A percentile compares a stretch with the other conserved stretches of the same genome.
Conservation (phyloP, 176 grass and related monocot genomes). For the Carex scoparia region DNA sequence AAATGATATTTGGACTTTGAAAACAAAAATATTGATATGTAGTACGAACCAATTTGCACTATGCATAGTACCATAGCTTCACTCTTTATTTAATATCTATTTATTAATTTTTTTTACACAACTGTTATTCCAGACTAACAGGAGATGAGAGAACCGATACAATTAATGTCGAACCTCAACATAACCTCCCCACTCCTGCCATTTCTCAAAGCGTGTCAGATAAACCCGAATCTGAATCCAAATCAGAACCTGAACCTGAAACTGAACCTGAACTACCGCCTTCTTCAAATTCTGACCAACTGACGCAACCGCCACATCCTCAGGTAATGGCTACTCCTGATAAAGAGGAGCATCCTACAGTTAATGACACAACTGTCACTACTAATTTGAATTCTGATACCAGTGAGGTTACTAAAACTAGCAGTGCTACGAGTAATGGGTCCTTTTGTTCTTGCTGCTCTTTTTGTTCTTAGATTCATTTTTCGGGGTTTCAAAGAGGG, state of each 20-base stretch:
- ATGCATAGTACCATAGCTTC: no score
- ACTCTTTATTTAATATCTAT: neutral
- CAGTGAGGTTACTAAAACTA: neutral
- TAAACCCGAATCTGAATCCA: neutral
- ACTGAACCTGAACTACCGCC: neutral
- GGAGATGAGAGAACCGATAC: constrained; percentile 4
- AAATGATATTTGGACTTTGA: no score
- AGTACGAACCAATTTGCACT: no score
- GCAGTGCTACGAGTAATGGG: neutral
- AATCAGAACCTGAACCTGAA: neutral
- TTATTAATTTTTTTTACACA: neutral
- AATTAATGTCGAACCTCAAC: neutral
- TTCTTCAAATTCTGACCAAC: neutral
- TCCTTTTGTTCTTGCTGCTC: constrained; percentile 14
- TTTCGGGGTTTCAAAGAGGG: neutral
- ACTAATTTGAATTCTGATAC: neutral
- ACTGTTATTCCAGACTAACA: constrained; percentile 10
- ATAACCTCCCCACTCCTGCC: neutral
- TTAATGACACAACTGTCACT: neutral
- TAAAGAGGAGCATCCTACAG: neutral
- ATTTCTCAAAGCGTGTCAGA: neutral
- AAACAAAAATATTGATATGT: no score
- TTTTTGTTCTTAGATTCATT: neutral
- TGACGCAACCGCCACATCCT: neutral
- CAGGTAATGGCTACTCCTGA: neutral